Evolutionary conservation across 140 eudicot species (phyloP).

Genomic region (Flaveria floridana): DNA sequence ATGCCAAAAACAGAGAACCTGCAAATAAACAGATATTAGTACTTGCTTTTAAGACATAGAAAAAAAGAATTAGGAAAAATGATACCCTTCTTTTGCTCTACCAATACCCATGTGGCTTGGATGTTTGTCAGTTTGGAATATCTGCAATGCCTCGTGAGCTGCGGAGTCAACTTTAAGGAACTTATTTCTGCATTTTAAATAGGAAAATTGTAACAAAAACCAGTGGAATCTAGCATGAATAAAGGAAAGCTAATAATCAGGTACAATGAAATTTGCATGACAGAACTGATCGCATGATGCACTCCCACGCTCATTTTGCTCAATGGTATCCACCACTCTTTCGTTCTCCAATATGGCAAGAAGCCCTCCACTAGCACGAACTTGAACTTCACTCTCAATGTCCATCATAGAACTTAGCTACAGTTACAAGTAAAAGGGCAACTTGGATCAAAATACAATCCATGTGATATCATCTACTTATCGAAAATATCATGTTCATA

Average conservation of each 20-base stretch:
- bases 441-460: slow-evolving; percentile 4
- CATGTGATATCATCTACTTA: background rate
- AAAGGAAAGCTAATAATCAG: slow-evolving; percentile 9
- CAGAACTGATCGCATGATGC: slow-evolving; percentile 59
- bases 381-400: slow-evolving; percentile 89
- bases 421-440: slow-evolving; percentile 26
- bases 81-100: slow-evolving; percentile 92
- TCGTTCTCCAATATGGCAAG: slow-evolving; percentile 88
- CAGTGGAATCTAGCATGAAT: slow-evolving; percentile 18
- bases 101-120: slow-evolving; percentile 99
- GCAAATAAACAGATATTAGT: slow-evolving; percentile 32
- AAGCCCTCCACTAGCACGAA: slow-evolving; percentile 96
- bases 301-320: slow-evolving; percentile 72
- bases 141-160: slow-evolving; percentile 90
- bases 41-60: slow-evolving; percentile 11
- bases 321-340: slow-evolving; percentile 76
- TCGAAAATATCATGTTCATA: background rate
- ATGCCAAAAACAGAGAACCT: slow-evolving; percentile 97
- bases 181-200: slow-evolving; percentile 53
- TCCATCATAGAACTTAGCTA: slow-evolving; percentile 98
- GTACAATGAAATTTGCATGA: slow-evolving; percentile 82
- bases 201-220: slow-evolving; percentile 13
- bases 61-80: background rate
- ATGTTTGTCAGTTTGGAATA: slow-evolving; percentile 92
- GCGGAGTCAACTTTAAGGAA: slow-evolving; percentile 90